A percentile compares a stretch with the other conserved stretches of the same genome.
Conservation (phyloP, 768 basidiomycete species). For the Mrakia gelida region DNA sequence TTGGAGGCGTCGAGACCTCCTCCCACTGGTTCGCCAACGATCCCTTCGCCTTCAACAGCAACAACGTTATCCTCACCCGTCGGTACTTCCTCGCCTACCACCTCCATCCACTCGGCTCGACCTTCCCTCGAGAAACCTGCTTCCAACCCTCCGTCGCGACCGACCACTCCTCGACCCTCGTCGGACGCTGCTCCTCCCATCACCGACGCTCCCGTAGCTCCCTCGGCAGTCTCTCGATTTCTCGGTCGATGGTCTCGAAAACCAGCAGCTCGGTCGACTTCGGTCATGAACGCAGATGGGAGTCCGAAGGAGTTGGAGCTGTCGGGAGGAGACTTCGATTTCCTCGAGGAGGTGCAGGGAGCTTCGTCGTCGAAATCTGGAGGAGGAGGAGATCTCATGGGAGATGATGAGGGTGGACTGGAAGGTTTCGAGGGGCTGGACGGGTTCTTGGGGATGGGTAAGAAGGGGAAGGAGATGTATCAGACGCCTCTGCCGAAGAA, state of each 20-base stretch:
- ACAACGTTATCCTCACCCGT: background rate
- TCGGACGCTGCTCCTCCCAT: background rate
- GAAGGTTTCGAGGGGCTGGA: slow-evolving; percentile 3
- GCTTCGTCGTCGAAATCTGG: background rate
- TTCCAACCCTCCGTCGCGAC: background rate
- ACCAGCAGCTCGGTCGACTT: background rate
- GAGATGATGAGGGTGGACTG: slow-evolving; percentile 11
- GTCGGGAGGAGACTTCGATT: slow-evolving; percentile 21
- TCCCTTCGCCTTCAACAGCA: background rate
- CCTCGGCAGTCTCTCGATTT: slow-evolving; percentile 27
- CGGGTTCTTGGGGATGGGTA: background rate
- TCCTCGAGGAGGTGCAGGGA: slow-evolving; percentile 25
- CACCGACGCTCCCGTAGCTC: background rate
- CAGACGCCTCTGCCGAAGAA: slow-evolving; percentile 12
- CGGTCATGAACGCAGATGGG: slow-evolving; percentile 3
- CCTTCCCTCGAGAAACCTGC: background rate
- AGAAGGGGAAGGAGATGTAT: slow-evolving; percentile 1
- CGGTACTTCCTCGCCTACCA: background rate
- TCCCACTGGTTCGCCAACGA: background rate
- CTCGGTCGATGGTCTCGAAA: slow-evolving; percentile 26
- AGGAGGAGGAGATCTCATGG: slow-evolving; percentile 13
- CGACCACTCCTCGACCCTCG: background rate
- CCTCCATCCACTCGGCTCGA: background rate
- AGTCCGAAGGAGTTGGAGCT: slow-evolving; percentile 17
- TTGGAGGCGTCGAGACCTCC: background rate